Conservation (phyloP, 2,329 filamentous ascomycete species). For the Emmonsiellopsis sp. region DNA sequence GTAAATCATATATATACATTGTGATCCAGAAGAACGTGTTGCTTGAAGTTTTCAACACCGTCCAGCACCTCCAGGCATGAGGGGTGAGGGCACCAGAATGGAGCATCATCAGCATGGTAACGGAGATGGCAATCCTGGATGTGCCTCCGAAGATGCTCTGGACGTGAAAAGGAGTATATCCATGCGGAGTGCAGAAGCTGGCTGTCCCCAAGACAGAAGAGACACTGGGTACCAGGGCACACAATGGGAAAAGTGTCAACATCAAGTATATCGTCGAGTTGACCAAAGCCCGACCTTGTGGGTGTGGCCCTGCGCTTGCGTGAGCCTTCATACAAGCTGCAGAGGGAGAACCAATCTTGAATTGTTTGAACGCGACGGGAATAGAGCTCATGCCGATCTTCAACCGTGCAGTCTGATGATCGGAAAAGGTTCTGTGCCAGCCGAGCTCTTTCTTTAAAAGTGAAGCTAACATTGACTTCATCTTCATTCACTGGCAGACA, state of each 20-base stretch:
- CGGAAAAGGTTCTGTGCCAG: conserved; percentile 4
- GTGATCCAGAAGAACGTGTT: neutral
- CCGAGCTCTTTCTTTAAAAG: conserved; percentile 2
- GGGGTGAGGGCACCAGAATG: conserved; percentile 3
- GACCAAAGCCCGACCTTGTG: neutral
- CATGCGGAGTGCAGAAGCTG: neutral
- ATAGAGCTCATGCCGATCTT: neutral
- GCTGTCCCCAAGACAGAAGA: no score
- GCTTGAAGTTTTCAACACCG: neutral
- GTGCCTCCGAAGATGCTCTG: conserved; percentile 4
- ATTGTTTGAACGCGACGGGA: conserved; percentile 1
- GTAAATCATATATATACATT: no score
- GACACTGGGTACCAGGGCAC: no score
- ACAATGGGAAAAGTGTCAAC: no score
- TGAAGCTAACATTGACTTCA: neutral
- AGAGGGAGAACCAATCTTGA: conserved; percentile 3
- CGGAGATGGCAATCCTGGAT: conserved; percentile 4
- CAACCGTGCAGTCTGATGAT: conserved; percentile 1
- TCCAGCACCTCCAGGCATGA: neutral
- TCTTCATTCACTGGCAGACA: neutral
- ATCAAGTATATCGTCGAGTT: neutral
- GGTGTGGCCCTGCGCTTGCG: neutral
- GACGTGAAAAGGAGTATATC: conserved; percentile 4
- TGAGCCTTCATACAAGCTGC: neutral
- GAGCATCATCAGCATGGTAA: neutral